These are phyloP conservation scores for Asterophora lycoperdoides DNA, from an alignment of 768 basidiomycete genomes.

Conservation along the genomic window DNA sequence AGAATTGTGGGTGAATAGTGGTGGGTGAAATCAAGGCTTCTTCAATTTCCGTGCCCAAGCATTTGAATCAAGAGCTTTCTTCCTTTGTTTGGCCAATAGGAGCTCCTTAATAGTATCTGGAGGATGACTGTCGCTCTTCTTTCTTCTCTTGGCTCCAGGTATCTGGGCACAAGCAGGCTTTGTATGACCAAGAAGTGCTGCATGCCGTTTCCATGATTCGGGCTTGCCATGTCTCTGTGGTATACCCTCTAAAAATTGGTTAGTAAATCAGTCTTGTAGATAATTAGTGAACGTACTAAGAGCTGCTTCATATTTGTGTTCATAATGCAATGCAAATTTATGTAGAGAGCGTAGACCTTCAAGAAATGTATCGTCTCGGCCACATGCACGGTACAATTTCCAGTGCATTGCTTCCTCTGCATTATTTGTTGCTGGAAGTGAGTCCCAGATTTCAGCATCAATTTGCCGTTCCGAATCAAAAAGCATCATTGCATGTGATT, in stretches of 20 bases:
- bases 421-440: constrained; percentile 30
- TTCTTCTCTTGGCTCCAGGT: not conserved
- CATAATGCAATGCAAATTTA: not conserved
- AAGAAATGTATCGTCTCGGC: constrained; percentile 17
- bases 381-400: constrained; percentile 26
- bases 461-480: constrained; percentile 14
- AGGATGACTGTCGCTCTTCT: not conserved
- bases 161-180: not conserved
- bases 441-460: constrained; percentile 18
- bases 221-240: not conserved
- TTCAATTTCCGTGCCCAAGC: not conserved
- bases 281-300: not conserved
- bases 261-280: not conserved
- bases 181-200: not conserved
- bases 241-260: not conserved
- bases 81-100: not conserved
- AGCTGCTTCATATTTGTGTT: not conserved
- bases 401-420: constrained; percentile 33
- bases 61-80: not conserved
- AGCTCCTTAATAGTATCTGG: not conserved
- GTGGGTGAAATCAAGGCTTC: no score
- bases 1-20: no score
- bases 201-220: not conserved
- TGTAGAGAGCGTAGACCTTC: constrained; percentile 15
- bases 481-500: constrained; percentile 22